Base-by-base conservation (phyloP, 2,329 filamentous ascomycete species). In the Nannizzia gypsea region DNA sequence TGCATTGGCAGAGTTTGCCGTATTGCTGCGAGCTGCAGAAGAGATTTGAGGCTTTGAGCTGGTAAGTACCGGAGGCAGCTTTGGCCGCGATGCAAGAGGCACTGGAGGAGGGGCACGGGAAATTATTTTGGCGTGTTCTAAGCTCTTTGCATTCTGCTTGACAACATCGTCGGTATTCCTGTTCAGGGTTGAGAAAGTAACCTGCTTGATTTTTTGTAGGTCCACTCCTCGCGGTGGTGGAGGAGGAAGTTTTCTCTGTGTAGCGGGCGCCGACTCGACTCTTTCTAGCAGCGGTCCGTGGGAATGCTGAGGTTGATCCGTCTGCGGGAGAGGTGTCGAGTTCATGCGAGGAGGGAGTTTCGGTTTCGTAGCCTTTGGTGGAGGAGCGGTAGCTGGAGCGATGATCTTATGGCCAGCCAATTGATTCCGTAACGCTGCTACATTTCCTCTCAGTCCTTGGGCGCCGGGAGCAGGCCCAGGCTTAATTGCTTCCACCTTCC, bases 21-120 rank as follows among this genome's bases (percentile, higher is more conserved):
- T 26, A 42, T 42, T n/a, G 11, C n/a, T n/a, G 20, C 28, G 58
- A 40, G 36, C 8, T 3, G 46, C 31, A 26, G 38, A 46, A 44
- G 64, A 58, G 50, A 60, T 57, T 11, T 58, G 59, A 31, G 59
- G 59, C 13, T 63, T 82, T 81, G 1, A 77, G 78, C 5, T 80
- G 77, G 70, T 81, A 76, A 17, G 84, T 72, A 48, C 80, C 77
- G 6, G 58, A 44, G 17, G 54, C 5, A 62, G 22, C 24, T 60
- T 59, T 3, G 61, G 61, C n/a, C 61, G 61, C 36, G 61, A 62
- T 38, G 61, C 56, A 34, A 58, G 34, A n/a, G 61, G 61, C 20
- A 62, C 34, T 15, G 61, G 59, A 36, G 61, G 61, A 15, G 61
- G 50, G 6, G 31, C n/a, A 31, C 26, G 26, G 6, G 28, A 34